These are phyloP conservation scores for Grifola frondosa DNA, from an alignment of 1,284 basidiomycete species.

Conservation along the genomic window DNA sequence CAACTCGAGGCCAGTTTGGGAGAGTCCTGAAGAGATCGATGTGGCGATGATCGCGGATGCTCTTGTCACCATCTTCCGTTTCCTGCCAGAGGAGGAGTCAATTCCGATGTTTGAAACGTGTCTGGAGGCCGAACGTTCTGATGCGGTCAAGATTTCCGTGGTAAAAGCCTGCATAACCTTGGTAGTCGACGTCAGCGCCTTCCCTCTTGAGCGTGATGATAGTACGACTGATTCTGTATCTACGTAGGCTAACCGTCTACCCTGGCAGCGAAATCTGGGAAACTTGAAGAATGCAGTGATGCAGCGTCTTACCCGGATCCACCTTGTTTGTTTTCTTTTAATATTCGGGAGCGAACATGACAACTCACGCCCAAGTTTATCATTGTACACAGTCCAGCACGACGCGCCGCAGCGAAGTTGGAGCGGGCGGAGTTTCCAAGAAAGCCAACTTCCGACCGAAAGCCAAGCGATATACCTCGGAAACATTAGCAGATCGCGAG, in stretches of 20 bases:
- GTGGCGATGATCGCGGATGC: conserved; percentile 78
- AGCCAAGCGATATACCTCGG: conserved; percentile 53
- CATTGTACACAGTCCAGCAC: conserved; percentile 33
- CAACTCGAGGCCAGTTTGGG: conserved; percentile 68
- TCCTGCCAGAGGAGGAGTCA: conserved; percentile 61
- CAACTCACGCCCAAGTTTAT: conserved; percentile 3
- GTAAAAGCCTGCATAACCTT: conserved; percentile 66
- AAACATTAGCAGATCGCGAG: conserved; percentile 64
- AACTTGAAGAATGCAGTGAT: conserved; percentile 46
- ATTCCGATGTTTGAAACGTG: conserved; percentile 60
- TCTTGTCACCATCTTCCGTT: conserved; percentile 70
- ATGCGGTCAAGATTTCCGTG: conserved; percentile 77
- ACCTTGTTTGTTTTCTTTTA: conserved; percentile 44
- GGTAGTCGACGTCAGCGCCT: conserved; percentile 33
- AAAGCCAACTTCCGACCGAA: conserved; percentile 58
- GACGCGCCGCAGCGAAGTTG: conserved; percentile 54
- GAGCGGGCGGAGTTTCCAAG: conserved; percentile 53
- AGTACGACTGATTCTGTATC: conserved; percentile 6
- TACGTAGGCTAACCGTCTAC: conserved; percentile 50
- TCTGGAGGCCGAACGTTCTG: conserved; percentile 73
- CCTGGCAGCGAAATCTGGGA: conserved; percentile 56
- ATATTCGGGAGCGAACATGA: too few species aligned
- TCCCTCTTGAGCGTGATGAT: background rate
- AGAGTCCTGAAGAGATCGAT: conserved; percentile 69
- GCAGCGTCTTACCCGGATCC: conserved; percentile 52